Percentiles rank a stretch among this genome's conserved stretches.
Conservation (phyloP, 495 filamentous ascomycete species). For the Neurospora sp. region DNA sequence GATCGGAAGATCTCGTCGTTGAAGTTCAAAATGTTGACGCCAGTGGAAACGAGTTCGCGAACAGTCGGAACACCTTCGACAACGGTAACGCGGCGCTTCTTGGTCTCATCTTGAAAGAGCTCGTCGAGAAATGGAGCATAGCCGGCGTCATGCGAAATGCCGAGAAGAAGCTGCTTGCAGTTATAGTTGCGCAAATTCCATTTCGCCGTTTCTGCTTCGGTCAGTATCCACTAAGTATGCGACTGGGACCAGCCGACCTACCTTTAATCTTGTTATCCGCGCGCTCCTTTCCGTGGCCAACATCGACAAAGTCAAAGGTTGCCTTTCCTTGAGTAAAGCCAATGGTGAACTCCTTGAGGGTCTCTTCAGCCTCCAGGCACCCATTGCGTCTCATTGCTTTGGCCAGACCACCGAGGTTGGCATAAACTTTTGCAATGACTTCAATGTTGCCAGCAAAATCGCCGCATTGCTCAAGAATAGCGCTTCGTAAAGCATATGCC, state of each 20-base stretch:
- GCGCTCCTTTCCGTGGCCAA: slow-evolving; percentile 57
- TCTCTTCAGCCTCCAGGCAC: slow-evolving; percentile 38
- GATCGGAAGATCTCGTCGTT: slow-evolving; percentile 53
- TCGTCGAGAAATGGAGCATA: slow-evolving; percentile 65
- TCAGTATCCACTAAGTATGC: not conserved
- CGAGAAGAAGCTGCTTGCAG: slow-evolving; percentile 74
- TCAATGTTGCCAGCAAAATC: slow-evolving; percentile 37
- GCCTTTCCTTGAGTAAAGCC: slow-evolving; percentile 67
- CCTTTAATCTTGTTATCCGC: slow-evolving; percentile 68
- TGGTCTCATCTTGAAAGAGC: slow-evolving; percentile 42
- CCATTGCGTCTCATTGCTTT: slow-evolving; percentile 51
- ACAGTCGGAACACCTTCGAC: slow-evolving; percentile 67
- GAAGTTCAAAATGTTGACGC: slow-evolving; percentile 51
- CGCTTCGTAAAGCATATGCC: slow-evolving; percentile 48
- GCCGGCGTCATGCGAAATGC: slow-evolving; percentile 64
- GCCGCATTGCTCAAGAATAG: slow-evolving; percentile 41
- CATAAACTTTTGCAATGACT: slow-evolving; percentile 58
- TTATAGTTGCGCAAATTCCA: slow-evolving; percentile 61
- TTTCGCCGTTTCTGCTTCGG: slow-evolving; percentile 42
- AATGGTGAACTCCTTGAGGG: slow-evolving; percentile 57
- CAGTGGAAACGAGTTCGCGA: slow-evolving; percentile 47
- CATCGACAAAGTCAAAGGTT: slow-evolving; percentile 66
- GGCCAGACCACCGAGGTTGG: slow-evolving; percentile 55
- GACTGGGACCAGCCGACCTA: slow-evolving; percentile 15
- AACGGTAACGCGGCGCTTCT: slow-evolving; percentile 53